phyloP scores from a whole-genome alignment of 768 basidiomycete genomes.

The Tricholoma sp. region DNA sequence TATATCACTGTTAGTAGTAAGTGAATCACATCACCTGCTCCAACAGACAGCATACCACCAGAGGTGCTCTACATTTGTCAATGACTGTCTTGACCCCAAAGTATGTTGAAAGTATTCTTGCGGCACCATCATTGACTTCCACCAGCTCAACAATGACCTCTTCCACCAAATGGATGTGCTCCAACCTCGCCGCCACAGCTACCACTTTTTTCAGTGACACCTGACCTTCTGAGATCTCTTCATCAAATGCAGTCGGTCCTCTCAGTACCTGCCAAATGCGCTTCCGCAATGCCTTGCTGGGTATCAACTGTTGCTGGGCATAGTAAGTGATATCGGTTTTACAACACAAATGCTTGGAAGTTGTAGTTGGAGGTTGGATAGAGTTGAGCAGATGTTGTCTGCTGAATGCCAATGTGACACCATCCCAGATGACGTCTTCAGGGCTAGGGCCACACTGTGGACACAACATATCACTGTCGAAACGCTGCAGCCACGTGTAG shows the following conservation, averaged over 20 bases:
- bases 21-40: not conserved
- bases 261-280: not conserved
- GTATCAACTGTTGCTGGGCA: not conserved
- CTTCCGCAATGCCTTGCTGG: not conserved
- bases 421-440: slow-evolving; percentile 15
- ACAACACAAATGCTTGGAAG: not conserved
- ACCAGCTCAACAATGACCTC: not conserved
- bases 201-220: not conserved
- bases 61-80: not conserved
- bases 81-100: not conserved
- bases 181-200: not conserved
- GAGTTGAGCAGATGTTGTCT: slow-evolving; percentile 10
- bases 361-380: slow-evolving; percentile 4
- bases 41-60: not conserved
- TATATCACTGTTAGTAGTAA: not conserved
- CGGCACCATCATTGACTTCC: not conserved
- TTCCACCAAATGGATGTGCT: not conserved
- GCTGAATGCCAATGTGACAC: slow-evolving; percentile 15
- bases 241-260: not conserved
- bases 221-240: not conserved
- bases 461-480: slow-evolving; percentile 15
- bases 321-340: not conserved
- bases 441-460: slow-evolving; percentile 14
- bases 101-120: not conserved
- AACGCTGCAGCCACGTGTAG: slow-evolving; percentile 8